Percentiles rank a stretch among this genome's conserved stretches.
Evolutionary conservation across 805 yeast species (phyloP).

Genomic region (Yarrowia hollandica): DNA sequence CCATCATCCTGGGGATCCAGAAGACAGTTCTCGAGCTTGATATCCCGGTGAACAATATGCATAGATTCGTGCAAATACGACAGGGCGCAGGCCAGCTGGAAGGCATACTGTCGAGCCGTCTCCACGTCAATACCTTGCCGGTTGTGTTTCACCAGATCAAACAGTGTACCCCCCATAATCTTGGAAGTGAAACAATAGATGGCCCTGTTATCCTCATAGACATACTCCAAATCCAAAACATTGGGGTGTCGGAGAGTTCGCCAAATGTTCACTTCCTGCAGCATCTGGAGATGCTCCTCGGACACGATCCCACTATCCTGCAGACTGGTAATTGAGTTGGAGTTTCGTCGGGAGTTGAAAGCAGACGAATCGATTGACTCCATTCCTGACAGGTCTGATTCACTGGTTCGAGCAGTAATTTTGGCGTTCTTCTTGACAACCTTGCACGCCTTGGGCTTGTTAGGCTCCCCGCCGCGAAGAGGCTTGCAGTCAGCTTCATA

Average conservation of each 20-base stretch:
- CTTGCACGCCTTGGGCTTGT: conserved; percentile 55
- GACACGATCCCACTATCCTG: conserved; percentile 32
- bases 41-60: conserved; percentile 76
- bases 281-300: conserved; percentile 51
- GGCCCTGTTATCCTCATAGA: conserved; percentile 58
- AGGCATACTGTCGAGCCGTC: conserved; percentile 44
- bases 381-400: conserved; percentile 1
- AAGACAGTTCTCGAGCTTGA: conserved; percentile 78
- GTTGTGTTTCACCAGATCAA: conserved; percentile 67
- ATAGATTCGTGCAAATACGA: conserved; percentile 60
- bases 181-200: conserved; percentile 72
- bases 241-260: conserved; percentile 60
- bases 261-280: conserved; percentile 78
- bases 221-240: conserved; percentile 61
- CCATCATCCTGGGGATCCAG: conserved; percentile 47
- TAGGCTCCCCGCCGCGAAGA: conserved; percentile 35
- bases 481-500: conserved; percentile 55
- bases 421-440: conserved; percentile 44
- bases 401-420: conserved; percentile 1
- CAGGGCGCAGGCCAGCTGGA: conserved; percentile 61
- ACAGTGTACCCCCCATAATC: conserved; percentile 75
- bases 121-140: conserved; percentile 43
- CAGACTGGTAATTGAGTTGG: conserved; percentile 41
- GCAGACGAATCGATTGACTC: conserved; percentile 14
- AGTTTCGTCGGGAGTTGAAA: conserved; percentile 23